Evolutionary conservation across 2,329 filamentous ascomycete species (phyloP).

Genomic region (Aspergillus unguis): DNA sequence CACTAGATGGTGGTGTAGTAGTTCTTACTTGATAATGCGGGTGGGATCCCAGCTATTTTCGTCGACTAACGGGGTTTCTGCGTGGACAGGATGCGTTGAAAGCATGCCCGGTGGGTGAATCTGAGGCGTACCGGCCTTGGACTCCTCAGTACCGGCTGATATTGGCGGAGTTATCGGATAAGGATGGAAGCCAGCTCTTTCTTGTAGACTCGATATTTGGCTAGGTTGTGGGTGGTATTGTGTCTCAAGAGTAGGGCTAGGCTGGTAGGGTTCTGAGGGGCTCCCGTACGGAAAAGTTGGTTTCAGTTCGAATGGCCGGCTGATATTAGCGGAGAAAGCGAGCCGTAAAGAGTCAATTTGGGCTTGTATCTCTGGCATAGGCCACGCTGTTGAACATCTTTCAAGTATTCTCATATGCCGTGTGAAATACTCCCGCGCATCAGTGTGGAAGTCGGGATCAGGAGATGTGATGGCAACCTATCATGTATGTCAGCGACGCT

Average conservation of each 20-base stretch:
- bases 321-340: slow-evolving; percentile 83
- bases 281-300: slow-evolving; percentile 83
- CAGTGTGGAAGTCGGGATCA: slow-evolving; percentile 78
- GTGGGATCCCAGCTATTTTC: slow-evolving; percentile 80
- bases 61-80: slow-evolving; percentile 58
- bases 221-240: slow-evolving; percentile 52
- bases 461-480: slow-evolving; percentile 91
- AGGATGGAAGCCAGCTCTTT: slow-evolving; percentile 49
- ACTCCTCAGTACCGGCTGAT: slow-evolving; percentile 67
- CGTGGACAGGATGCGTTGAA: slow-evolving; percentile 37
- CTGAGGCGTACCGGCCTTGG: slow-evolving; percentile 73
- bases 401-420: slow-evolving; percentile 93
- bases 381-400: slow-evolving; percentile 75
- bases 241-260: slow-evolving; percentile 58
- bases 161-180: slow-evolving; percentile 79
- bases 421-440: slow-evolving; percentile 85
- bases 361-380: slow-evolving; percentile 83
- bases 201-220: slow-evolving; percentile 45
- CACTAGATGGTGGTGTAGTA: not conserved
- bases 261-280: slow-evolving; percentile 61
- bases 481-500: slow-evolving; percentile 1
- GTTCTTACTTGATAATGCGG: slow-evolving; percentile 79
- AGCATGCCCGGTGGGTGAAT: slow-evolving; percentile 57
- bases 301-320: slow-evolving; percentile 84
- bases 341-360: slow-evolving; percentile 86